Percentiles rank a stretch among this genome's conserved stretches.
Conservation (phyloP, 2,329 filamentous ascomycete genomes). For the Pseudogymnoascus sp. region DNA sequence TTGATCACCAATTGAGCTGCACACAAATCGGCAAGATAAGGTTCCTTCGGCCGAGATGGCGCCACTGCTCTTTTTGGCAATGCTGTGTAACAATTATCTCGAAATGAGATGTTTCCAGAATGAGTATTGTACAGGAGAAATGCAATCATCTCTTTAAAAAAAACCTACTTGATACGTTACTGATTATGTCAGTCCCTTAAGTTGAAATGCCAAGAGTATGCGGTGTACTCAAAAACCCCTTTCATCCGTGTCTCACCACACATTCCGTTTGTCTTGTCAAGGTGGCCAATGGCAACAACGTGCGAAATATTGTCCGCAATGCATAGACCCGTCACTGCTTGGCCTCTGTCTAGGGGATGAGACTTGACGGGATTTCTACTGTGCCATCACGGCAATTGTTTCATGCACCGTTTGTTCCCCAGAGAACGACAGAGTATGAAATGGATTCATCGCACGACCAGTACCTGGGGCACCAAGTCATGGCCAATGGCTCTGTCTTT, state of each 20-base stretch:
- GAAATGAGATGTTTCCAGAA: neutral
- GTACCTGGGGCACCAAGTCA: slow-evolving; percentile 11
- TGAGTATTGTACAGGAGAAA: neutral
- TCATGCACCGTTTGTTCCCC: neutral
- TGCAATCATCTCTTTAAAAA: neutral
- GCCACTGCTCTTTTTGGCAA: neutral
- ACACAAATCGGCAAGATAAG: neutral
- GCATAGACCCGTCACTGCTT: neutral
- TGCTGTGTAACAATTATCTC: slow-evolving; percentile 1
- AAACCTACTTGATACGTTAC: neutral
- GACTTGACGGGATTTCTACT: neutral
- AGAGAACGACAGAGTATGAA: neutral
- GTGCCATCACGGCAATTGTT: neutral
- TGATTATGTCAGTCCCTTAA: neutral
- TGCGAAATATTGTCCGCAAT: neutral
- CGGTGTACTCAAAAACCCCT: neutral
- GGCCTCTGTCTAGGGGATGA: neutral
- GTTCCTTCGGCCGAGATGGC: neutral
- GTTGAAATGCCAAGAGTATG: neutral
- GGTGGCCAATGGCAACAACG: neutral
- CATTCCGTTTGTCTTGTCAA: neutral
- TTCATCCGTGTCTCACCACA: neutral
- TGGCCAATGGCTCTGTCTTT: slow-evolving; percentile 7
- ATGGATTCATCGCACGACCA: slow-evolving; percentile 12
- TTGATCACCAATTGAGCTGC: neutral